Percentiles rank a stretch among this genome's conserved stretches.
These are phyloP conservation scores for Lactarius hengduanensis DNA, from an alignment of 768 basidiomycete species.

Conservation along the genomic window DNA sequence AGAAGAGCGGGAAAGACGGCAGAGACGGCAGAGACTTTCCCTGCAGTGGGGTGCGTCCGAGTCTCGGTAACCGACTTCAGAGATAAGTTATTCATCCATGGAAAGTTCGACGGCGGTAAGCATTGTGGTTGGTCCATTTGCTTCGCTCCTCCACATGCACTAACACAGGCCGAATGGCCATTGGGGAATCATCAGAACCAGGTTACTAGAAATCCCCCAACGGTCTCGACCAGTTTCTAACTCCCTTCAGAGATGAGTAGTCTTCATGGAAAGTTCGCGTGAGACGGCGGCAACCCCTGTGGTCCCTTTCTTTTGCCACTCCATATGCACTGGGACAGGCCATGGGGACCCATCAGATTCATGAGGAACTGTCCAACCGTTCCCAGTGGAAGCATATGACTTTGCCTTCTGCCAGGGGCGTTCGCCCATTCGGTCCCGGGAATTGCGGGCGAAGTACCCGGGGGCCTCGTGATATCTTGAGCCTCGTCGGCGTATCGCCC, in stretches of 20 bases:
- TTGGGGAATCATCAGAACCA: background rate
- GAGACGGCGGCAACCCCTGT: background rate
- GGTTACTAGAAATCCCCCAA: background rate
- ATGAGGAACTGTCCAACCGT: too few species aligned
- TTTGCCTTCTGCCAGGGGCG: constrained; percentile 32
- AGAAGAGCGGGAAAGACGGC: background rate
- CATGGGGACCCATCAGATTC: background rate
- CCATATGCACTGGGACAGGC: background rate
- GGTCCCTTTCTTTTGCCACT: background rate
- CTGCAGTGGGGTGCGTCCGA: background rate
- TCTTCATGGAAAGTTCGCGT: too few species aligned
- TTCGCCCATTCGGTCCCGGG: constrained; percentile 36
- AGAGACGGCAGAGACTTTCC: background rate
- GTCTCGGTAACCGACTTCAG: too few species aligned
- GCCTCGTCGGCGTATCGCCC: constrained; percentile 40
- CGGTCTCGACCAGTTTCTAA: background rate
- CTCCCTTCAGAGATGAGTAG: too few species aligned
- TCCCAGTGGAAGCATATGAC: constrained; percentile 37
- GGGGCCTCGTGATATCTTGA: constrained; percentile 36
- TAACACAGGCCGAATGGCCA: background rate
- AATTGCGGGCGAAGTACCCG: constrained; percentile 38
- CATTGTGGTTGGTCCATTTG: too few species aligned
- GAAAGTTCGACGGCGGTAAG: background rate
- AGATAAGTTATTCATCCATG: too few species aligned
- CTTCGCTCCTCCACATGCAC: background rate